Evolutionary conservation across 108 stramenopile species (phyloP), one percentile per base, ranked within the genome.

Genomic region (Conticribra guillardii): DNA sequence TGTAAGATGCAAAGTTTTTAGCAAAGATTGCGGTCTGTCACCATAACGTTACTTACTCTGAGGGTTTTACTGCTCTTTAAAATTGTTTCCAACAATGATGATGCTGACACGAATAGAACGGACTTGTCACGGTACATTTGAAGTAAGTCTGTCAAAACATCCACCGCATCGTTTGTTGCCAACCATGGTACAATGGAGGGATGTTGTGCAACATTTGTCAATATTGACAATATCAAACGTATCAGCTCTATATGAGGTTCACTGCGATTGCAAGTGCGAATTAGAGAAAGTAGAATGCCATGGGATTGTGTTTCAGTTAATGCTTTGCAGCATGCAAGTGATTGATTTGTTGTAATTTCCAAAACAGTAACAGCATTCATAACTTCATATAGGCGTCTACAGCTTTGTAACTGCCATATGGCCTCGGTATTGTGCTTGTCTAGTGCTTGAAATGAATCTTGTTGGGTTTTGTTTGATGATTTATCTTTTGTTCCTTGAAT

Each of bases 101-200:
- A 57, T 59, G 76, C 54, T 2, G 69, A 26, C 11, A 22, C 47
- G 58, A 77, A 53, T 29, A 64, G 28, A 32, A 60, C 33, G 1
- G 47, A 9, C 63, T 95, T 93, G 69, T 96, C 94, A 21, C 97
- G 86, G 60, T 93, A 95, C 80, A 89, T 89, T 73, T 96, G 96
- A 64, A 94, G 66, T 17, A 92, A 65, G 52, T 98, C 92, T 21
- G 92, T 64, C 19, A 96, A 82, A 8, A 83, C 63, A 56, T 90
- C 85, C 0, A 80, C 82, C 8, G 74, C 64, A 48, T 67, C 65
- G 18, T 67, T 68, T 24, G 82, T 72, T 19, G 83, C 85, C 32
- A 92, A 68, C 31, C 65, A 31, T 9, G 55, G 66, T n/a, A 88
- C 37, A 8, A 87, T 64, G 14, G 63, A 45, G 18, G 48, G 56